Evolutionary conservation across 2,329 filamentous ascomycete species (phyloP).

Genomic region (Tolypocladium album): DNA sequence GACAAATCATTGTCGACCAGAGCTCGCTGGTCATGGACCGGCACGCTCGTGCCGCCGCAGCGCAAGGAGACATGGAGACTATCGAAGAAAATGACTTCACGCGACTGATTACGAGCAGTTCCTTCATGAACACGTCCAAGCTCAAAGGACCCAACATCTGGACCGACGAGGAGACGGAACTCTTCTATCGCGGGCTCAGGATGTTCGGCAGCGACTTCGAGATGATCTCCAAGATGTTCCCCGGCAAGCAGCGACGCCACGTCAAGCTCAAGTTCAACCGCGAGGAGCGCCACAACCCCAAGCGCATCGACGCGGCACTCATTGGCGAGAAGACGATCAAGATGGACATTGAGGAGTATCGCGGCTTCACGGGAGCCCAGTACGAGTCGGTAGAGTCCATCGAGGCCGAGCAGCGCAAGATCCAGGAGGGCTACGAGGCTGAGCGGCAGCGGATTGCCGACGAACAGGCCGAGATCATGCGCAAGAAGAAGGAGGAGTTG

Average conservation of each 20-base stretch:
- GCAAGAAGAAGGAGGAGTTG: slow-evolving; percentile 36
- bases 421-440: slow-evolving; percentile 33
- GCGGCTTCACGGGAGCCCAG: slow-evolving; percentile 38
- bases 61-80: slow-evolving; percentile 43
- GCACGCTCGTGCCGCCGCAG: slow-evolving; percentile 49
- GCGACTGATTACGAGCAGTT: slow-evolving; percentile 55
- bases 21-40: slow-evolving; percentile 57
- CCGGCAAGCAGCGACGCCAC: slow-evolving; percentile 57
- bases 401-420: slow-evolving; percentile 41
- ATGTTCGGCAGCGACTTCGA: slow-evolving; percentile 79
- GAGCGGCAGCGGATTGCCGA: slow-evolving; percentile 31
- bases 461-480: slow-evolving; percentile 35
- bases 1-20: slow-evolving; percentile 62
- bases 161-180: slow-evolving; percentile 59
- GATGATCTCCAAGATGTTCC: slow-evolving; percentile 69
- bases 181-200: slow-evolving; percentile 63
- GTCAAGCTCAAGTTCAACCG: slow-evolving; percentile 77
- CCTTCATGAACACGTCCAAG: slow-evolving; percentile 53
- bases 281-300: slow-evolving; percentile 59
- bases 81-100: slow-evolving; percentile 75
- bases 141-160: slow-evolving; percentile 55
- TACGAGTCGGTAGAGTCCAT: slow-evolving; percentile 46
- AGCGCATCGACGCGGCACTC: slow-evolving; percentile 52
- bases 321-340: slow-evolving; percentile 45
- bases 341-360: slow-evolving; percentile 53